Conservation (phyloP, 176 grass and related monocot species). For the Canna indica region DNA sequence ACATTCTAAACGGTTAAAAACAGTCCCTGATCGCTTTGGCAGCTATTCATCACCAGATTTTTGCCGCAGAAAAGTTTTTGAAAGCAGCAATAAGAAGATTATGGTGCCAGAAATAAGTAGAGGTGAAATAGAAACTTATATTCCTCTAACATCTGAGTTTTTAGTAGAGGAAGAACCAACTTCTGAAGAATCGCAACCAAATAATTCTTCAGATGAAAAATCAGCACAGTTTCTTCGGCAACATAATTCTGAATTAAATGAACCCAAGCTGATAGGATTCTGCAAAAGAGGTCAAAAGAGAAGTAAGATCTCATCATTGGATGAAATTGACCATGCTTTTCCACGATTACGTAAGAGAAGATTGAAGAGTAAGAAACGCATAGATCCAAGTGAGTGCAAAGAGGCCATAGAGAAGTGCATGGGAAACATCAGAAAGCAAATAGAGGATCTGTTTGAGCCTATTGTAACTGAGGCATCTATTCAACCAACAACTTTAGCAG, state of each 20-base stretch:
- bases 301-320: slow-evolving; percentile 22
- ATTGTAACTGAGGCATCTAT: slow-evolving; percentile 14
- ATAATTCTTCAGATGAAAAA: slow-evolving; percentile 21
- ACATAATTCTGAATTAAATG: slow-evolving; percentile 20
- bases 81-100: slow-evolving; percentile 30
- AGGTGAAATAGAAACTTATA: slow-evolving; percentile 15
- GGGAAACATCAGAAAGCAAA: slow-evolving; percentile 54
- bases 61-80: too few relatives aligned
- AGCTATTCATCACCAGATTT: slow-evolving; percentile 55
- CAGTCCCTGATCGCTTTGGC: slow-evolving; percentile 41
- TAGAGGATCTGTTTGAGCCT: slow-evolving; percentile 39
- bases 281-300: not conserved
- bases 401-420: slow-evolving; percentile 57
- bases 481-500: slow-evolving; percentile 15
- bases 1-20: slow-evolving; percentile 68
- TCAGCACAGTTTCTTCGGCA: slow-evolving; percentile 19
- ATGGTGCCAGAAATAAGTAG: not conserved
- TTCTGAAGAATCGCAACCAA: slow-evolving; percentile 9
- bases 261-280: slow-evolving; percentile 20
- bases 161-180: slow-evolving; percentile 16
- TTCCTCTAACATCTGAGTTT: slow-evolving; percentile 18
- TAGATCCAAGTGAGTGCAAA: slow-evolving; percentile 38
- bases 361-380: slow-evolving; percentile 34
- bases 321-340: slow-evolving; percentile 4
- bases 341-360: slow-evolving; percentile 29